Evolutionary conservation across 192 early-diverging fungal species (phyloP), one percentile per base, ranked within the genome.

Genomic region (Mortierella alpina): DNA sequence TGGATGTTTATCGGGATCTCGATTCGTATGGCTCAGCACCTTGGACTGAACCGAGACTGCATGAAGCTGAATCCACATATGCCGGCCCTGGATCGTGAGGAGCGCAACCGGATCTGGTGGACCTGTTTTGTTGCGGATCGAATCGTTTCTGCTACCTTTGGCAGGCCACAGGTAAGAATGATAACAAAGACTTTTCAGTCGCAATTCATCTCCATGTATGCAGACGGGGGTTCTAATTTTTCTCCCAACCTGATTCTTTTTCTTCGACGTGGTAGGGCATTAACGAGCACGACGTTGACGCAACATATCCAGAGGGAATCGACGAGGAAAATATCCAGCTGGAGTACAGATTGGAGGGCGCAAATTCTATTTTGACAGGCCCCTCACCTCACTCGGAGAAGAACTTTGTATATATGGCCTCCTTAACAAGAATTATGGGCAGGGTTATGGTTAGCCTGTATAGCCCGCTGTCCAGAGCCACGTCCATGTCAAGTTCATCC

Each of bases 71-170:
- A 85, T 66, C 73, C 86, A 10, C 58, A 82, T 14, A 82, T 82
- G 55, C 77, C 77, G 14, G 40, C 40, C 1, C 59, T 80, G 14
- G 87, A 90, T 65, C 77, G 73, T 14, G 88, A 90, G 73, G 84
- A 84, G 15, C 86, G 92, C 42, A 90, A 89, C 64, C 89, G 92
- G 9, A 90, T 91, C 6, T 95, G 92, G 88, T 95, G 93, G 93
- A 85, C 89, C n/a, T 93, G 92, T 65, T 95, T 92, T 62, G 88
- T 93, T 23, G 85, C 92, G 39, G 93, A 95, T 70, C 87, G 91
- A 40, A 78, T 68, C 83, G 86, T 80, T 31, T 80, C 77, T n/a
- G 77, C 70, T 31, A 8, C 70, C 11, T 80, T 80, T 61, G 77
- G 77, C 8, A 52, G 77, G n/a, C 77, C 77, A 53, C 77, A 80